Evolutionary conservation across 768 basidiomycete genomes (phyloP).

Genomic region (Galerina marginata): DNA sequence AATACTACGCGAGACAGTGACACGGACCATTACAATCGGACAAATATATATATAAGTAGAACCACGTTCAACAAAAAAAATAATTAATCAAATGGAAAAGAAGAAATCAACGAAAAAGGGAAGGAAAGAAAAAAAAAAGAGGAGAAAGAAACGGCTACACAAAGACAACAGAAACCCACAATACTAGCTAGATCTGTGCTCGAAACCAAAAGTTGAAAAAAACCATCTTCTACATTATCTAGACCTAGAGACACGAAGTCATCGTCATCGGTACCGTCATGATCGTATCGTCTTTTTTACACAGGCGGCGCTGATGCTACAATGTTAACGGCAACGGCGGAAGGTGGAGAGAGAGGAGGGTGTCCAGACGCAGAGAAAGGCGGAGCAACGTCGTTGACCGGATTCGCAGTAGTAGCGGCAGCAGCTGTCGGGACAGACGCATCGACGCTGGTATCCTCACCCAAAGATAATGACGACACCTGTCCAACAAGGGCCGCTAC

Average conservation of each 20-base stretch:
- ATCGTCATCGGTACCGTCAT: slow-evolving; percentile 1
- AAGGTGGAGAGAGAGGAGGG: not conserved
- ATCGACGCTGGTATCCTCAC: slow-evolving; percentile 18
- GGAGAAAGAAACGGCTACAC: slow-evolving; percentile 7
- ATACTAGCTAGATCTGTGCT: slow-evolving; percentile 10
- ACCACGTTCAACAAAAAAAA: slow-evolving; percentile 14
- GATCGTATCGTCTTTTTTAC: slow-evolving; percentile 16
- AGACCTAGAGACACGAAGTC: not conserved
- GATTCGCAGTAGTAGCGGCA: not conserved
- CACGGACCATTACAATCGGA: slow-evolving; percentile 19
- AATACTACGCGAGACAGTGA: slow-evolving; percentile 10
- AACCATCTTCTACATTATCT: not conserved
- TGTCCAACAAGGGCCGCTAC: slow-evolving; percentile 23
- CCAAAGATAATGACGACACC: slow-evolving; percentile 28
- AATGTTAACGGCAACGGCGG: slow-evolving; percentile 3
- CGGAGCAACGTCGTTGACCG: too few species aligned
- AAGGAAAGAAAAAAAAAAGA: slow-evolving; percentile 12
- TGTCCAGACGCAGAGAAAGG: too few species aligned
- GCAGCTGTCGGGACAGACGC: slow-evolving; percentile 8
- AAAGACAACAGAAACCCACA: slow-evolving; percentile 16
- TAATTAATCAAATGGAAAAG: slow-evolving; percentile 11
- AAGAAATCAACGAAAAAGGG: slow-evolving; percentile 9
- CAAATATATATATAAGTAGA: slow-evolving; percentile 28
- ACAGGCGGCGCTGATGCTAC: slow-evolving; percentile 16
- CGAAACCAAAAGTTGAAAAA: not conserved